Evolutionary conservation across 2,329 filamentous ascomycete species (phyloP).

Genomic region (Claviceps humidiphila): DNA sequence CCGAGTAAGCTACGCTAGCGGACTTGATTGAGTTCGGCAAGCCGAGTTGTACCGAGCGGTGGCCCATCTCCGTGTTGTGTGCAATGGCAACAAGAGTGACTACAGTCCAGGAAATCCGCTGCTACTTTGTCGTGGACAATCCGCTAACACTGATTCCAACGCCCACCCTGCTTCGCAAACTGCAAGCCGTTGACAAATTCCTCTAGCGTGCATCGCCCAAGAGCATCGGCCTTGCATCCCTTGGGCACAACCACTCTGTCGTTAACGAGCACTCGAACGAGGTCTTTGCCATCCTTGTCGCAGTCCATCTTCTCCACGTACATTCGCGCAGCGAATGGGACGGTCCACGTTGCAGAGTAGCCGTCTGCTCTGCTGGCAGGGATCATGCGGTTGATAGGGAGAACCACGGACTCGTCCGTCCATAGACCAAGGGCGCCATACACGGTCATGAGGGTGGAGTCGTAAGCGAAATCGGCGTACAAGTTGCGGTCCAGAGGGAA

Average conservation of each 20-base stretch:
- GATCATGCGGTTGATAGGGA: constrained; percentile 37
- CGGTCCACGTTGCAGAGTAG: constrained; percentile 64
- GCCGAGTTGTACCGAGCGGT: no score
- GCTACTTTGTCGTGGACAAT: no score
- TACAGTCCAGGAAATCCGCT: no score
- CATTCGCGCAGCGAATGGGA: constrained; percentile 68
- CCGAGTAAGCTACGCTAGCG: no score
- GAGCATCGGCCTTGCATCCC: constrained; percentile 54
- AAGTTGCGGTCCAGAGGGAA: constrained; percentile 59
- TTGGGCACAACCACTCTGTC: constrained; percentile 64
- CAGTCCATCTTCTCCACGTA: constrained; percentile 86
- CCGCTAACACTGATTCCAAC: constrained; percentile 52
- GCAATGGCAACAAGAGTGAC: no score
- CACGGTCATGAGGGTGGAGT: constrained; percentile 72
- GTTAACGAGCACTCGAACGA: constrained; percentile 71
- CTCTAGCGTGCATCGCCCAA: constrained; percentile 57
- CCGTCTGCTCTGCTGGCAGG: constrained; percentile 44
- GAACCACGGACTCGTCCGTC: constrained; percentile 40
- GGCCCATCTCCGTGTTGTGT: no score
- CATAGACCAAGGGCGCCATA: constrained; percentile 70
- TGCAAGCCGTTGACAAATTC: constrained; percentile 61
- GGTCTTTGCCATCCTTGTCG: constrained; percentile 40
- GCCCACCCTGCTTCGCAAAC: constrained; percentile 60
- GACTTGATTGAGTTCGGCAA: no score
- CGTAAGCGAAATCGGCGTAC: constrained; percentile 86